phyloP scores from a whole-genome alignment of 1,139 yeast genomes.

The Taiozyma sp. region DNA sequence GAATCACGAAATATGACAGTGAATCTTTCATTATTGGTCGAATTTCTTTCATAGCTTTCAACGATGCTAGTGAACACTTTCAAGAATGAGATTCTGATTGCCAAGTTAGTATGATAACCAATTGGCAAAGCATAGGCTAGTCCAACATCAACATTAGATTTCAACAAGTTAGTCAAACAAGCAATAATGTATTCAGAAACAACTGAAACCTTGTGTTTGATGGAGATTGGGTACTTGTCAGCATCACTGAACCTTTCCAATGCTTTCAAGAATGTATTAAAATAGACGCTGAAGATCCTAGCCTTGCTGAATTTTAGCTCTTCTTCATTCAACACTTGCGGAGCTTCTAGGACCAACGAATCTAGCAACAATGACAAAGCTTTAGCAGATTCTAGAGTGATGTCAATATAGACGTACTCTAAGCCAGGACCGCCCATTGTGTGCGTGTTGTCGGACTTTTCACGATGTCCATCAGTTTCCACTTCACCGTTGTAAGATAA shows the following conservation, averaged over 20 bases:
- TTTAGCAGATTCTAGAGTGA: conserved; percentile 61
- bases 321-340: conserved; percentile 51
- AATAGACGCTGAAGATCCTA: conserved; percentile 65
- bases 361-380: conserved; percentile 51
- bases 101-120: conserved; percentile 65
- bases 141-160: conserved; percentile 73
- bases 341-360: conserved; percentile 53
- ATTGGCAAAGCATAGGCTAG: conserved; percentile 70
- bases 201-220: conserved; percentile 47
- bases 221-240: conserved; percentile 29
- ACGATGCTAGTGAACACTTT: conserved; percentile 72
- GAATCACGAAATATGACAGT: conserved; percentile 7
- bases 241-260: conserved; percentile 50
- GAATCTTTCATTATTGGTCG: conserved; percentile 2
- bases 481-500: conserved; percentile 29
- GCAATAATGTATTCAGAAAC: conserved; percentile 63
- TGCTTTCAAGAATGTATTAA: conserved; percentile 64
- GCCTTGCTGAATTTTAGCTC: conserved; percentile 56
- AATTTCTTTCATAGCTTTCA: conserved; percentile 33
- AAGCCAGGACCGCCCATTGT: conserved; percentile 11
- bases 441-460: conserved; percentile 24
- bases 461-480: conserved; percentile 25
- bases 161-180: conserved; percentile 63
- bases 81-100: conserved; percentile 65
- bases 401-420: conserved; percentile 53